Percentiles rank a stretch among this genome's conserved stretches.
phyloP scores from a whole-genome alignment of 2,329 filamentous ascomycete genomes.

The Epichloe coenophiala region DNA sequence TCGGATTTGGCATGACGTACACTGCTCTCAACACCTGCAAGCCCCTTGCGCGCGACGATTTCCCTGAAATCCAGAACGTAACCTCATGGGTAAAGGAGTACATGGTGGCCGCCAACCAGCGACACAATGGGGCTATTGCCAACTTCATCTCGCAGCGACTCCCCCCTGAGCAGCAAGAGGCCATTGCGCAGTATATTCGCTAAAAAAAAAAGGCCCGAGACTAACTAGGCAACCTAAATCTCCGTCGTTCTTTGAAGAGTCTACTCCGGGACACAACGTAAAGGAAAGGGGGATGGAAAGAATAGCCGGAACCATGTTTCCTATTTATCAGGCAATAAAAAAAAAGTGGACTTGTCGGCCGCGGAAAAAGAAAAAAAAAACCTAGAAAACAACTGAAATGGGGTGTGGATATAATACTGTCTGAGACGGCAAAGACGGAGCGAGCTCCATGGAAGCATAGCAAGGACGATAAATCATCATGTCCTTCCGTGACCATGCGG shows the following conservation, averaged over 20 bases:
- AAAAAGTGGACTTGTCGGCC: background rate
- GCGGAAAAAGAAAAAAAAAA: background rate
- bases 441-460: background rate
- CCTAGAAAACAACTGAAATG: background rate
- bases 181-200: conserved; percentile 37
- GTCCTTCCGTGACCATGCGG: too few species aligned
- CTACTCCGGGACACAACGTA: background rate
- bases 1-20: conserved; percentile 89
- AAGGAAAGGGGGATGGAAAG: background rate
- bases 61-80: conserved; percentile 70
- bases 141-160: conserved; percentile 61
- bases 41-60: conserved; percentile 61
- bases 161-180: conserved; percentile 45
- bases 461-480: background rate
- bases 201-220: conserved; percentile 8
- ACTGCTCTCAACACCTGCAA: conserved; percentile 88
- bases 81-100: conserved; percentile 74
- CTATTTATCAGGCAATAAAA: background rate
- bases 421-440: background rate
- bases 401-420: background rate
- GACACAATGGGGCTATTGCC: conserved; percentile 57
- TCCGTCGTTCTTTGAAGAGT: background rate
- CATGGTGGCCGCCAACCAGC: conserved; percentile 62
- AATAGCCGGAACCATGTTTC: background rate
- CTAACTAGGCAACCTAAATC: background rate